phyloP scores from a whole-genome alignment of 371 early-diverging fungal genomes.

The Smittium culicis region DNA sequence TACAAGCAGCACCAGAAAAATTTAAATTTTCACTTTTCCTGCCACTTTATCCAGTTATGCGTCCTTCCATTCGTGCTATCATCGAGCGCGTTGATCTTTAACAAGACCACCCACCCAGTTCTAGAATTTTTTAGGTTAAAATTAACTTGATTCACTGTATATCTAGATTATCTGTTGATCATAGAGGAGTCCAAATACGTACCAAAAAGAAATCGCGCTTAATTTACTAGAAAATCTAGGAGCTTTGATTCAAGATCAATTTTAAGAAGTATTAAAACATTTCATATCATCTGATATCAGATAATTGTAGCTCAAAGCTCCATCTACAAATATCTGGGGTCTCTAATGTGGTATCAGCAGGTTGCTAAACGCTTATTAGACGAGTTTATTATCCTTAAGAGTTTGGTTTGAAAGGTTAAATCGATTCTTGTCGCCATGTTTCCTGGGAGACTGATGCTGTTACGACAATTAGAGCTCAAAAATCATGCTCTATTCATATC shows the following conservation, averaged over 20 bases:
- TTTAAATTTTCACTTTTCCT: conserved; percentile 35
- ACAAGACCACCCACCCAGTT: conserved; percentile 27
- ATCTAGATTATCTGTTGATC: conserved; percentile 31
- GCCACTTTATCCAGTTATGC: conserved; percentile 32
- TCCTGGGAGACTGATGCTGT: neutral
- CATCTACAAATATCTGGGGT: neutral
- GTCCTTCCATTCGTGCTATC: conserved; percentile 35
- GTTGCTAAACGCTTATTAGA: neutral
- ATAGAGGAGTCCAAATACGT: conserved; percentile 8
- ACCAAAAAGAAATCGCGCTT: conserved; percentile 12
- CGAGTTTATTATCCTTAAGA: conserved; percentile 5
- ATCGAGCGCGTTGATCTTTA: conserved; percentile 32
- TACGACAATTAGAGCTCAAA: neutral
- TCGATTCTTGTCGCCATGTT: conserved; percentile 3
- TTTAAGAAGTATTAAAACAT: conserved; percentile 16
- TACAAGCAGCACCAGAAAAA: conserved; percentile 19
- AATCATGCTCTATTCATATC: neutral
- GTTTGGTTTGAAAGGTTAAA: conserved; percentile 10
- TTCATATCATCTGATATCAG: conserved; percentile 26
- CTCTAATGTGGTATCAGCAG: neutral
- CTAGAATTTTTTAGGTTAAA: conserved; percentile 21
- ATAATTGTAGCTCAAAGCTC: neutral
- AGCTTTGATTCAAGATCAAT: conserved; percentile 24
- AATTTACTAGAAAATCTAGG: conserved; percentile 17
- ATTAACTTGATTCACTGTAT: conserved; percentile 25